Conservation (phyloP, 176 grass and related monocot species). For the Oryza australiensis region DNA sequence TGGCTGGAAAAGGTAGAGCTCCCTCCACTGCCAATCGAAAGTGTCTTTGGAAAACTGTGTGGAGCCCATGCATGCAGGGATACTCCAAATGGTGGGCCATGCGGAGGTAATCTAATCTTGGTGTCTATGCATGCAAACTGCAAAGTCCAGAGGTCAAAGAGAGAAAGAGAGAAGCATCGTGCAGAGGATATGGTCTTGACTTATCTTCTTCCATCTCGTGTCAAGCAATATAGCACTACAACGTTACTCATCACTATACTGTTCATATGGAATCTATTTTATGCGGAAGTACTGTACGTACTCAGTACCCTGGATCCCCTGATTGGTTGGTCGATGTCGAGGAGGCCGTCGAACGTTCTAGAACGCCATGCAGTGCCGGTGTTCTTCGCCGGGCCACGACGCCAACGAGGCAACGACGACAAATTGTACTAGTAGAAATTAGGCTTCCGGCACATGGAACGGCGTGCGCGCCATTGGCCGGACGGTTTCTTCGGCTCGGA, state of each 20-base stretch:
- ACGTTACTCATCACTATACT: background rate
- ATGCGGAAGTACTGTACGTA: background rate
- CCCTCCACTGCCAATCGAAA: background rate
- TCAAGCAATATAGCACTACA: background rate
- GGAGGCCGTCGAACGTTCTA: background rate
- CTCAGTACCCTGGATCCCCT: no score
- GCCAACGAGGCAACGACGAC: no score
- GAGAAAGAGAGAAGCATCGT: background rate
- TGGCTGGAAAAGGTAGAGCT: background rate
- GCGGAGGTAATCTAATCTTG: background rate
- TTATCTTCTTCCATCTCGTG: background rate
- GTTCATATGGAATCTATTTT: background rate
- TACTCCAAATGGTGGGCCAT: background rate
- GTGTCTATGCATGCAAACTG: background rate
- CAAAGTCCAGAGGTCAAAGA: background rate
- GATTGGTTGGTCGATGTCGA: no score
- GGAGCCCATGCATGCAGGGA: conserved; percentile 29
- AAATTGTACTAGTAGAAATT: background rate
- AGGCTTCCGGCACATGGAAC: background rate
- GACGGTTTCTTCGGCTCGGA: conserved; percentile 19
- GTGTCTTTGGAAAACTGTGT: conserved; percentile 46
- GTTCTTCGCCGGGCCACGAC: no score
- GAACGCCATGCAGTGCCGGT: no score
- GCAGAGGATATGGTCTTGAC: background rate
- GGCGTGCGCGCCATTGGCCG: background rate